A percentile compares a stretch with the other conserved stretches of the same genome.
Conservation (phyloP, 2,329 filamentous ascomycete species). For the Talaromyces sp. region DNA sequence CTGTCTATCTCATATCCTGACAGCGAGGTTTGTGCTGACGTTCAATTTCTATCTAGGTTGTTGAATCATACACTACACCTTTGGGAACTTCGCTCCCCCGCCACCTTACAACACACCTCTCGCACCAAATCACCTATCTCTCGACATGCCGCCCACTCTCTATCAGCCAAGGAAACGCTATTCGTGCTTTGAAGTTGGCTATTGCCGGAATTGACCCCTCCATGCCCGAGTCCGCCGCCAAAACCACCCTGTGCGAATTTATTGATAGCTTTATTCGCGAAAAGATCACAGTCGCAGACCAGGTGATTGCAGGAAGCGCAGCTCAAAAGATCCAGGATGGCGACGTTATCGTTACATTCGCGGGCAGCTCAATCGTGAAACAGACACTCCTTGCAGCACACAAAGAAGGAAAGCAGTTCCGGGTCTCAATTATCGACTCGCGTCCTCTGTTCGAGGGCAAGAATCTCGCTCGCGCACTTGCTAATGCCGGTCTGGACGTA, state of each 20-base stretch:
- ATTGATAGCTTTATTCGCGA: constrained; percentile 92
- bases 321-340: constrained; percentile 74
- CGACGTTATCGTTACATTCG: constrained; percentile 84
- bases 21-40: constrained; percentile 11
- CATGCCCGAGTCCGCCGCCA: constrained; percentile 78
- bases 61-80: constrained; percentile 90
- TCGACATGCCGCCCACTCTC: constrained; percentile 93
- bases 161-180: constrained; percentile 95
- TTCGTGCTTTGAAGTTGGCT: constrained; percentile 89
- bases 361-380: constrained; percentile 83
- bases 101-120: constrained; percentile 89
- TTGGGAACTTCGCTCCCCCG: constrained; percentile 80
- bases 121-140: constrained; percentile 93
- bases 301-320: constrained; percentile 79
- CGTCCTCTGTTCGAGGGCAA: constrained; percentile 71
- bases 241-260: constrained; percentile 72
- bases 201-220: constrained; percentile 90
- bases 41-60: constrained; percentile 62
- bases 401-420: constrained; percentile 71
- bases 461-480: constrained; percentile 71
- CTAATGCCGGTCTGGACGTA: constrained; percentile 71
- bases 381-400: constrained; percentile 76
- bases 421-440: constrained; percentile 81
- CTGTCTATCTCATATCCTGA: background rate
- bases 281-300: constrained; percentile 82